A percentile compares a stretch with the other conserved stretches of the same genome.
Evolutionary conservation across 2,329 filamentous ascomycete species (phyloP).

Genomic region (Exophiala sp.): DNA sequence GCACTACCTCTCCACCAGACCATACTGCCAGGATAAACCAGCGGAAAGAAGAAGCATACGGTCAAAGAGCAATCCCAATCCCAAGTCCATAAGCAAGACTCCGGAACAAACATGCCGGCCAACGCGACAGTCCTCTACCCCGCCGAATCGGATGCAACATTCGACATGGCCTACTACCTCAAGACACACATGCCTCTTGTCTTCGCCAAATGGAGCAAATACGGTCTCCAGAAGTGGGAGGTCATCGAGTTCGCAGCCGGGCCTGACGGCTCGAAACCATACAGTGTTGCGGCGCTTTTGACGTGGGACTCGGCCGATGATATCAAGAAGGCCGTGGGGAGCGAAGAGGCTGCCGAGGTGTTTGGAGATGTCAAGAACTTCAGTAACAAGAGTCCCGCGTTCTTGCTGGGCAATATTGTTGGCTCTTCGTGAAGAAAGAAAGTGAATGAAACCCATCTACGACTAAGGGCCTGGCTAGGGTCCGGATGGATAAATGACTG

Average conservation of each 20-base stretch:
- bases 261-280: constrained; percentile 16
- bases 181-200: constrained; percentile 44
- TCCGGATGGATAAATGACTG: too few species aligned
- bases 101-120: constrained; percentile 2
- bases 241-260: constrained; percentile 14
- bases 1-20: too few species aligned
- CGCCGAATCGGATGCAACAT: constrained; percentile 36
- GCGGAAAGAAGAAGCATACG: too few species aligned
- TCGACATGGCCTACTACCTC: constrained; percentile 49
- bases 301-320: constrained; percentile 20
- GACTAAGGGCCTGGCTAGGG: too few species aligned
- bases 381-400: constrained; percentile 19
- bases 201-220: constrained; percentile 35
- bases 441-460: too few species aligned
- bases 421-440: not conserved
- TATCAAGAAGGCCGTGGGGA: constrained; percentile 11
- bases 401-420: constrained; percentile 16
- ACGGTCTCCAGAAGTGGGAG: constrained; percentile 37
- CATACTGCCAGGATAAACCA: too few species aligned
- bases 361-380: constrained; percentile 25
- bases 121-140: constrained; percentile 37
- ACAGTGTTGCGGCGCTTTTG: constrained; percentile 13
- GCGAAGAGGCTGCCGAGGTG: constrained; percentile 7
- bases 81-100: not conserved
- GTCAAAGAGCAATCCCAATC: too few species aligned